Percentiles rank a stretch among this genome's conserved stretches.
These are phyloP conservation scores for Blastocystis sp. DNA, from an alignment of 352 stramenopile species.

Conservation along the genomic window DNA sequence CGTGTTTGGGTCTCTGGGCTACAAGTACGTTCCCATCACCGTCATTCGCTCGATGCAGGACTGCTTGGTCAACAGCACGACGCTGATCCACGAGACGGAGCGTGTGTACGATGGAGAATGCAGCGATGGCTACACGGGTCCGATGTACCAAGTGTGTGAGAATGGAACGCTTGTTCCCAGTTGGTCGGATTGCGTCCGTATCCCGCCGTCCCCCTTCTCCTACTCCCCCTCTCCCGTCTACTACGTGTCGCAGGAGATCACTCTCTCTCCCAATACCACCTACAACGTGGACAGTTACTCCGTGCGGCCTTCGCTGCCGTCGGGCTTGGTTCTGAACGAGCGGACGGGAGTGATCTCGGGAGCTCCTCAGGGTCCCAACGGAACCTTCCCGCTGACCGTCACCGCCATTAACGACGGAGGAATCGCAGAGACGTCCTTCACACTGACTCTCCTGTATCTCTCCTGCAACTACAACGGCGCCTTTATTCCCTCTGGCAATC, in stretches of 20 bases:
- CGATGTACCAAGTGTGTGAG: background rate
- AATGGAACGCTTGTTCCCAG: background rate
- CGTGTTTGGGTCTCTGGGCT: background rate
- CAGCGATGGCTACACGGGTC: background rate
- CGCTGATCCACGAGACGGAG: background rate
- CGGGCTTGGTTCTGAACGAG: background rate
- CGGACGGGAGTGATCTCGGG: background rate
- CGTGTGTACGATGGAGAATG: background rate
- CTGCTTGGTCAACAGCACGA: background rate
- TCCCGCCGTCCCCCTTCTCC: background rate
- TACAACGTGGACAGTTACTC: background rate
- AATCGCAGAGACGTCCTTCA: background rate
- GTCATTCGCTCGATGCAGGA: background rate
- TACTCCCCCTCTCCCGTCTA: background rate
- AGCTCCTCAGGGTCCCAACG: background rate
- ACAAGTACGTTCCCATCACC: background rate
- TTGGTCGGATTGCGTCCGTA: background rate
- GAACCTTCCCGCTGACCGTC: background rate
- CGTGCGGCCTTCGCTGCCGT: background rate
- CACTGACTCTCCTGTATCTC: background rate
- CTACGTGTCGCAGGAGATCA: background rate
- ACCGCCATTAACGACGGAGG: background rate
- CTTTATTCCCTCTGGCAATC: background rate
- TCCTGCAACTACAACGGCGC: background rate
- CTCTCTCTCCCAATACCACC: constrained; percentile 12